Evolutionary conservation across 2,329 filamentous ascomycete genomes (phyloP), one percentile per base, ranked within the genome.

Genomic region (Penicillium sp.): DNA sequence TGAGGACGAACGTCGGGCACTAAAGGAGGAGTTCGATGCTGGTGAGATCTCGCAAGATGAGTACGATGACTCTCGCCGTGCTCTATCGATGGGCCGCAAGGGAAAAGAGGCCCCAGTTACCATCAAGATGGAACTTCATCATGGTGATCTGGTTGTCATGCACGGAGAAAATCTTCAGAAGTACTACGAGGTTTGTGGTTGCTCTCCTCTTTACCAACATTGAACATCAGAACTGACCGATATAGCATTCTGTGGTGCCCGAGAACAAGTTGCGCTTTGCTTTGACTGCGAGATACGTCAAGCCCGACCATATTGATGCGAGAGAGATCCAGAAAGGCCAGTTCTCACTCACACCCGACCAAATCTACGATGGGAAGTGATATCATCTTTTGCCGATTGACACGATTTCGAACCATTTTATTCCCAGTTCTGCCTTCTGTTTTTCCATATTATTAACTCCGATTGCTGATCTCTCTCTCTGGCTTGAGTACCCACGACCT

Each of bases 141-240:
- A 86, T 67, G 84, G 83, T 0, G 83, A 85, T 64, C 68, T 85
- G 21, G 76, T 85, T 0, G 72, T 85, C 9, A 86, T 86, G 84
- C 78, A 84, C 63, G 84, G 83, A 0, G 75, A 73, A 5, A 69
- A 72, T 2, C 68, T 86, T 13, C 84, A 86, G 66, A 78, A 78
- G 61, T 85, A 79, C 60, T 82, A 79, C 38, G 83, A 86, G 70
- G 75, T 76, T 62, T 50, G 66, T 57, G 11, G 7, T 13, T 36
- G 3, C 31, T 33, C 10, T 8, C 2, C 16, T 21, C 16, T 44
- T 25, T 16, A 29, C 16, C 8, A 5, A 27, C 16, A n/a, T 16
- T 46, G 45, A 27, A 34, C 19, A 21, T 40, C 29, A 21, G 6
- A 15, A 2, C 59, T 64, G 21, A 65, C 49, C 16, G 6, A 11